Percentiles rank a stretch among this genome's conserved stretches.
Conservation (phyloP, 139 green algal genomes). For the Chlorella sp. region DNA sequence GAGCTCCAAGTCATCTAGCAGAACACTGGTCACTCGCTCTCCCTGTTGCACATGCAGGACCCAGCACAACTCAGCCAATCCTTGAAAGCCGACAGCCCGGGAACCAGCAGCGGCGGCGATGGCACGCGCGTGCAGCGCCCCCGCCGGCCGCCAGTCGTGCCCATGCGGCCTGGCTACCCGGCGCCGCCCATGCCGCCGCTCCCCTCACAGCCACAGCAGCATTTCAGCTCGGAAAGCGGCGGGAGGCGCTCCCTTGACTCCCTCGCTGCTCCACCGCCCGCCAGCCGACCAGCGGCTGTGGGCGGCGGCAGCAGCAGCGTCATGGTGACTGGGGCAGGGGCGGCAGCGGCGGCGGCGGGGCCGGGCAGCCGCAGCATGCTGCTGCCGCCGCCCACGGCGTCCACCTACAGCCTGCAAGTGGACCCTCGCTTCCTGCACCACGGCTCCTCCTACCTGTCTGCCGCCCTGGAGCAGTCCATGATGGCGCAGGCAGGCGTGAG, state of each 20-base stretch:
- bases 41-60: neutral
- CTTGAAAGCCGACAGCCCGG: neutral
- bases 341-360: neutral
- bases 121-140: neutral
- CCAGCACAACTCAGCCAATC: neutral
- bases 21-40: too few species aligned
- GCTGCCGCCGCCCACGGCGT: conserved; percentile 17
- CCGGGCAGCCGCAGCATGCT: conserved; percentile 13
- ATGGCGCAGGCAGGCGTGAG: neutral
- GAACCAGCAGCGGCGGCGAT: neutral
- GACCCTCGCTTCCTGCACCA: conserved; percentile 26
- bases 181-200: neutral
- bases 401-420: conserved; percentile 38
- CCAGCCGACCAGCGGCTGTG: neutral
- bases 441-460: conserved; percentile 39
- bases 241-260: neutral
- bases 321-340: neutral
- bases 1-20: too few species aligned
- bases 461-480: conserved; percentile 37
- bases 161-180: conserved; percentile 8
- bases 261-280: neutral
- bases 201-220: neutral
- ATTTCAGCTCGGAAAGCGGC: neutral
- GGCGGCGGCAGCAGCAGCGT: neutral
- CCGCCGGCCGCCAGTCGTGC: neutral